These are phyloP conservation scores for Hypocrella siamensis DNA, from an alignment of 2,329 filamentous ascomycete genomes.

Conservation along the genomic window DNA sequence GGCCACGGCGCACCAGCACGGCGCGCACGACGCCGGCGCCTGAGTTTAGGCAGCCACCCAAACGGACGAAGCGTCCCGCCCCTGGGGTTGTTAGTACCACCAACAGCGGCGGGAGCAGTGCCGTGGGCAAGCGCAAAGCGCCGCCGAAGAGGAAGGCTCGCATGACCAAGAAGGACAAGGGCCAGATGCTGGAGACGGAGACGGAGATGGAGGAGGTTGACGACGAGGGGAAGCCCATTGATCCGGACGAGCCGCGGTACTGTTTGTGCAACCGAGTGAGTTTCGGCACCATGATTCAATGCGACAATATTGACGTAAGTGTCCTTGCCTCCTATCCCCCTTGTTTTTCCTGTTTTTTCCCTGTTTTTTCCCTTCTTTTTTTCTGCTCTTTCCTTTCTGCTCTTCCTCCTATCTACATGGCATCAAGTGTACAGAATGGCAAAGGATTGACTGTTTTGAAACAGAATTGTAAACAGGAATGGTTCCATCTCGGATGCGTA, in stretches of 20 bases:
- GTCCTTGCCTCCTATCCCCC: conserved; percentile 1
- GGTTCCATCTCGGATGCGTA: conserved; percentile 74
- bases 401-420: neutral
- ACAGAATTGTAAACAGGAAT: conserved; percentile 60
- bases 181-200: conserved; percentile 23
- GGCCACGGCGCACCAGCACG: conserved; percentile 39
- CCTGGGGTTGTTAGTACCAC: conserved; percentile 55
- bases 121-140: conserved; percentile 56
- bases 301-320: conserved; percentile 62
- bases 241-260: conserved; percentile 61
- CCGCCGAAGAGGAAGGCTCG: conserved; percentile 50
- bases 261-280: conserved; percentile 68
- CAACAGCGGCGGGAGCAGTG: conserved; percentile 45
- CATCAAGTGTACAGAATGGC: too few species aligned
- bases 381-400: neutral
- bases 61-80: conserved; percentile 53
- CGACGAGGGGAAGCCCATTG: conserved; percentile 54
- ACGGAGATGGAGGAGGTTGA: conserved; percentile 43
- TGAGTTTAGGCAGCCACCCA: conserved; percentile 25
- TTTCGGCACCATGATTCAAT: conserved; percentile 71
- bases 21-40: conserved; percentile 41
- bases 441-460: too few species aligned
- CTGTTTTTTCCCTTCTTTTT: neutral
- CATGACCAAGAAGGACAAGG: conserved; percentile 31
- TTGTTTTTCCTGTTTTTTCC: neutral